A percentile compares a stretch with the other conserved stretches of the same genome.
Evolutionary conservation across 2,329 filamentous ascomycete species (phyloP).

Genomic region (Mycocentrospora acerina): DNA sequence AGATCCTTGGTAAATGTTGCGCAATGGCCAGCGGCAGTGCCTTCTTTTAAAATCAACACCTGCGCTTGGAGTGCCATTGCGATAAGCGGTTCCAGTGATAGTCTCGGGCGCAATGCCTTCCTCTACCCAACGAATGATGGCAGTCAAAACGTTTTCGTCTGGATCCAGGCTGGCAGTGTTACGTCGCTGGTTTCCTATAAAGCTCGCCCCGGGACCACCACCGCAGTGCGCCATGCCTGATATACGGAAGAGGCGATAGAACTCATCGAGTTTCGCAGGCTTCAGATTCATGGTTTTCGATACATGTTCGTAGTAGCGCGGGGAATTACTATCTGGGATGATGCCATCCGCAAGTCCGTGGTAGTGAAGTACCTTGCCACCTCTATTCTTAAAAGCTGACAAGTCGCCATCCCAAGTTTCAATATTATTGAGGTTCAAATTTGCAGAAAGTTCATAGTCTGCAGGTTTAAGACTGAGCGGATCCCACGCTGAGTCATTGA

Average conservation of each 20-base stretch:
- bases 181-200: slow-evolving; percentile 29
- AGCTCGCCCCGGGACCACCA: slow-evolving; percentile 50
- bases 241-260: slow-evolving; percentile 56
- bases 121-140: slow-evolving; percentile 53
- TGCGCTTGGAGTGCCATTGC: slow-evolving; percentile 27
- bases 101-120: slow-evolving; percentile 46
- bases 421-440: slow-evolving; percentile 41
- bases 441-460: slow-evolving; percentile 46
- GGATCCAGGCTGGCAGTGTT: slow-evolving; percentile 35
- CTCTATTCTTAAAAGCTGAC: slow-evolving; percentile 38
- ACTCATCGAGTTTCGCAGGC: slow-evolving; percentile 41
- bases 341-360: slow-evolving; percentile 49
- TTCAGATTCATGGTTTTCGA: slow-evolving; percentile 45
- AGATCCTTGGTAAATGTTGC: slow-evolving; percentile 35
- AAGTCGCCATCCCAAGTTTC: slow-evolving; percentile 46
- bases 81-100: slow-evolving; percentile 32
- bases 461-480: slow-evolving; percentile 38
- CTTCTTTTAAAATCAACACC: slow-evolving; percentile 36
- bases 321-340: slow-evolving; percentile 49
- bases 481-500: slow-evolving; percentile 49
- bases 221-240: slow-evolving; percentile 56
- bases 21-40: slow-evolving; percentile 42
- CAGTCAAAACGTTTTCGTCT: slow-evolving; percentile 50
- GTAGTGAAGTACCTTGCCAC: slow-evolving; percentile 50
- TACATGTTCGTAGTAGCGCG: slow-evolving; percentile 53